A percentile compares a stretch with the other conserved stretches of the same genome.
These are phyloP conservation scores for Cytospora piceae DNA, from an alignment of 2,329 filamentous ascomycete species.

Conservation along the genomic window DNA sequence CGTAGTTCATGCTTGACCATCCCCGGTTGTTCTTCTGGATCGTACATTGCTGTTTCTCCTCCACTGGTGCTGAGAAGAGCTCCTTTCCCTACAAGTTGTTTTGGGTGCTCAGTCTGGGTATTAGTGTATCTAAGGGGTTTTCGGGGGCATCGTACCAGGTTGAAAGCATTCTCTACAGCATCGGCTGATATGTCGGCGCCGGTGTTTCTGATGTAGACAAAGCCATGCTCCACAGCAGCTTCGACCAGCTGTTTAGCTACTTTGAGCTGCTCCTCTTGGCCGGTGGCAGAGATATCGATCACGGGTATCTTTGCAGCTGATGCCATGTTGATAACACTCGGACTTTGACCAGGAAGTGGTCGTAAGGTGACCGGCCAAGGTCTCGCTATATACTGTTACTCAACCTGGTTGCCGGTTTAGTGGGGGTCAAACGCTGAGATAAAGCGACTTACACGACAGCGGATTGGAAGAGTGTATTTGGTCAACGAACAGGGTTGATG, in stretches of 20 bases:
- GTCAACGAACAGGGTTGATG: background rate
- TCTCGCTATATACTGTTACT: background rate
- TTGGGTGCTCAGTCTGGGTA: slow-evolving; percentile 55
- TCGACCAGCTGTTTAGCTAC: slow-evolving; percentile 73
- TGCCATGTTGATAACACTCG: slow-evolving; percentile 34
- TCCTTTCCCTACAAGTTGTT: slow-evolving; percentile 43
- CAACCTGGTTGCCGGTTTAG: slow-evolving; percentile 13
- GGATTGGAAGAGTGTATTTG: background rate
- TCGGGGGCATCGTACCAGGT: slow-evolving; percentile 60
- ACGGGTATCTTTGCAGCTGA: slow-evolving; percentile 67
- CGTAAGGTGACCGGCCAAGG: background rate
- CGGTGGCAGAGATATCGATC: slow-evolving; percentile 74
- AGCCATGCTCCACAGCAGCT: slow-evolving; percentile 82
- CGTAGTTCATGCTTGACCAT: slow-evolving; percentile 85
- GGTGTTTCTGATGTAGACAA: slow-evolving; percentile 83
- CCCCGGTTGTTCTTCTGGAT: slow-evolving; percentile 84
- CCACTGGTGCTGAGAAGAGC: slow-evolving; percentile 71
- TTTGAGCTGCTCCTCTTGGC: slow-evolving; percentile 50
- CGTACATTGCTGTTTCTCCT: slow-evolving; percentile 74
- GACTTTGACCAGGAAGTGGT: background rate
- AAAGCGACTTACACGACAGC: slow-evolving; percentile 1
- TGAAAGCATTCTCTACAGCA: slow-evolving; percentile 73
- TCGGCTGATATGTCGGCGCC: slow-evolving; percentile 68
- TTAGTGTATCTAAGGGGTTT: background rate
- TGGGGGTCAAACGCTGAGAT: slow-evolving; percentile 10